Evolutionary conservation across 2,329 filamentous ascomycete species (phyloP), one percentile per base, ranked within the genome.

Genomic region (Pseudogymnoascus sp.): DNA sequence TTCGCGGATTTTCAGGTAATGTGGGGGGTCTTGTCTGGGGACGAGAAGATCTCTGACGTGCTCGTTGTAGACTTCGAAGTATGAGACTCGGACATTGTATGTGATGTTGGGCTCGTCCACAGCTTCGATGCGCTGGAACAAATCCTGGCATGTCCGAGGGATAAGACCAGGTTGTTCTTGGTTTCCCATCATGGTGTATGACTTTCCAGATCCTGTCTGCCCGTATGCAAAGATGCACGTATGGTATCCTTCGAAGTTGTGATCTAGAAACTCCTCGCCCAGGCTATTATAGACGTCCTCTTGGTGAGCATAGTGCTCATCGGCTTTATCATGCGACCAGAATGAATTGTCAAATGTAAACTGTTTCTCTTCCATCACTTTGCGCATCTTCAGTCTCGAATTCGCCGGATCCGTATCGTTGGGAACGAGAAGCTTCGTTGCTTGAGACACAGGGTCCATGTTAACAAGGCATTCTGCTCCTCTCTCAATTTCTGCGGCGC

Each of bases 31-130:
- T 8, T 79, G 73, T 29, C 89, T 83, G 10, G 93, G 90, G 0
- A 92, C 89, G 54, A 99, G 84, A 37, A 99, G 80, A 73, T 99
- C 95, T 64, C 95, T 90, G 60, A 99, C 95, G 76, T 97, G 95
- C 78, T 99, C 95, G 77, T 99, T 99, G 83, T 99, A 99, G 66
- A 99, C 95, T 75, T 99, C 95, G 72, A 99, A 97, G 78, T 99
- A 99, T 3, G 93, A 97, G 29, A 97, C 95, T 67, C 95, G 89
- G 68, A 99, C 95, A 71, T 93, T 95, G 81, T 97, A 99, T 69
- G 91, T 96, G 74, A 96, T 91, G 76, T 95, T 96, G 62, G 92
- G 89, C 54, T 89, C 89, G 71, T 96, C 89, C 63, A 85, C 82
- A 47, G 86, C 84, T 68, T 93, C 88, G 73, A 99, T 97, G 63